Conservation (phyloP, 768 basidiomycete genomes). For the Hericium rajendrae region DNA sequence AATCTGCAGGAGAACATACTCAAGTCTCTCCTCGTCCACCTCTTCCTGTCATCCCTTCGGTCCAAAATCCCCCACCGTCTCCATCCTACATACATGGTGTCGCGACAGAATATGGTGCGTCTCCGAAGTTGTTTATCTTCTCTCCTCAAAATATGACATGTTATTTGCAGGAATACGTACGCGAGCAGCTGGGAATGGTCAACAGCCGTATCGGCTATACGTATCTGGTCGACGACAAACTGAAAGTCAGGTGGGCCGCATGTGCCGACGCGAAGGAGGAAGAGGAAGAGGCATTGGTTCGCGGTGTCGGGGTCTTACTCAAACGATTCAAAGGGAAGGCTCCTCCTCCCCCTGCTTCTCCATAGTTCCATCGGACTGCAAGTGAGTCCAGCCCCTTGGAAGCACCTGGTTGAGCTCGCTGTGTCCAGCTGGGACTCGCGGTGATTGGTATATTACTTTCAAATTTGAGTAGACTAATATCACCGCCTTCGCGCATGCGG, state of each 20-base stretch:
- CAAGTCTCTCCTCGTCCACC: slow-evolving; percentile 80
- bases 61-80: slow-evolving; percentile 50
- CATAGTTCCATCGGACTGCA: too few species aligned
- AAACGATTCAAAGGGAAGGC: slow-evolving; percentile 37
- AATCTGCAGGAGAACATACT: slow-evolving; percentile 93
- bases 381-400: too few species aligned
- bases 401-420: too few species aligned
- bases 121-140: background rate
- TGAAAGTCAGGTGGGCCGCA: slow-evolving; percentile 87
- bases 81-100: slow-evolving; percentile 69
- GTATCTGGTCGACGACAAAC: slow-evolving; percentile 78
- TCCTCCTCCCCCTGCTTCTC: too few species aligned
- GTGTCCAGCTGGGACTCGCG: too few species aligned
- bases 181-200: slow-evolving; percentile 77
- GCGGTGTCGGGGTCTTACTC: slow-evolving; percentile 60
- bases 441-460: too few species aligned
- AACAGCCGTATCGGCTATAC: slow-evolving; percentile 91
- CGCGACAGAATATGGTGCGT: slow-evolving; percentile 70
- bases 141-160: background rate
- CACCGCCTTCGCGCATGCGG: too few species aligned
- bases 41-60: slow-evolving; percentile 74
- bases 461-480: too few species aligned
- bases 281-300: slow-evolving; percentile 61
- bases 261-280: slow-evolving; percentile 75
- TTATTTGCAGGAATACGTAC: slow-evolving; percentile 39